These are phyloP conservation scores for Cryptomeria japonica DNA, from an alignment of 75 land plant genomes.

Conservation along the genomic window DNA sequence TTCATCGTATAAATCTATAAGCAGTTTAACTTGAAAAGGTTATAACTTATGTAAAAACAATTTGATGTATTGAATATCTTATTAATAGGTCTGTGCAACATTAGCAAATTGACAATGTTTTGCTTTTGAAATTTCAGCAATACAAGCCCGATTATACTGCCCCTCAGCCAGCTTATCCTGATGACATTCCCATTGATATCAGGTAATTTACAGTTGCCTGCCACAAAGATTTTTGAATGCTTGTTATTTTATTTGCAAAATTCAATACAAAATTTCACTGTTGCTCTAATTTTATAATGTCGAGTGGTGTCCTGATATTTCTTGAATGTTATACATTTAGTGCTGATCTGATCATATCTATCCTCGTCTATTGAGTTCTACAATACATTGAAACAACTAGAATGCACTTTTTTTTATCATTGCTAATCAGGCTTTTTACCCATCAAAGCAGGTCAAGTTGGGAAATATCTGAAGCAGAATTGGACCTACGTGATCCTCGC, in stretches of 20 bases:
- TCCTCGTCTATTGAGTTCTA: background rate
- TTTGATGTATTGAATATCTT: background rate
- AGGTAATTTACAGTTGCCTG: conserved; percentile 43
- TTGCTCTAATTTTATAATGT: background rate
- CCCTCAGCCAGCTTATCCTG: conserved; percentile 49
- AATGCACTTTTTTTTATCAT: background rate
- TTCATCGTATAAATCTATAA: background rate
- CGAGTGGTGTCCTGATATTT: background rate
- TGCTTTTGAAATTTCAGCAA: conserved; percentile 47
- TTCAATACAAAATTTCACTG: background rate
- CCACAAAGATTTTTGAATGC: background rate
- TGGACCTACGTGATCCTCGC: conserved; percentile 54
- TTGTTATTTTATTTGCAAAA: background rate
- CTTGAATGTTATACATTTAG: background rate
- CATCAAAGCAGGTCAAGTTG: conserved; percentile 53
- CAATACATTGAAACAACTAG: background rate
- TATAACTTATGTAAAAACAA: background rate
- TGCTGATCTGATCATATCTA: background rate
- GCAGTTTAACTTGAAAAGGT: background rate
- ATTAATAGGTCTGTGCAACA: background rate
- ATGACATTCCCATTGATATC: conserved; percentile 65
- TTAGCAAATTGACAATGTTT: background rate
- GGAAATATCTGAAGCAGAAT: conserved; percentile 52
- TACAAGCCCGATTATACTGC: conserved; percentile 79
- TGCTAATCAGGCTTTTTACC: background rate